Conservation (phyloP, 371 early-diverging fungal genomes). For the Aphelidium insulamus region DNA sequence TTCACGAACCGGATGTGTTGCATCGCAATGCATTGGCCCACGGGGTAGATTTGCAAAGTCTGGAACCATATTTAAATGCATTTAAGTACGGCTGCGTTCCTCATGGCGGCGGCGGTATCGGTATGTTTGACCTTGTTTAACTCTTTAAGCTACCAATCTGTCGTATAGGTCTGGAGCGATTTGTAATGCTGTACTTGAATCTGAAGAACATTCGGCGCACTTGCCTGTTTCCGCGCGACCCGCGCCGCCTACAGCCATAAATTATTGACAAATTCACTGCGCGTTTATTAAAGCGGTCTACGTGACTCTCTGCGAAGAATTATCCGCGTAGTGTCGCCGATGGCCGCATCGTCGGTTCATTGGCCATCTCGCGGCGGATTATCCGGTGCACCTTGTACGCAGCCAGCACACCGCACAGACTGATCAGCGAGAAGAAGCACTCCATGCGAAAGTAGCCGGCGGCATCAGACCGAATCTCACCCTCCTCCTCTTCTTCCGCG, state of each 20-base stretch:
- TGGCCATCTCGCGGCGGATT: too few relatives aligned
- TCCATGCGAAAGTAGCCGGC: too few relatives aligned
- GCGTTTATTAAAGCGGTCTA: too few relatives aligned
- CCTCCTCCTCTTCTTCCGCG: too few relatives aligned
- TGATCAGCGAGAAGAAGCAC: too few relatives aligned
- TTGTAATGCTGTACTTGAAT: conserved; percentile 92
- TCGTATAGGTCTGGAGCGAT: conserved; percentile 67
- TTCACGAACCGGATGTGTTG: conserved; percentile 77
- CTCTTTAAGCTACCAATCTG: not conserved
- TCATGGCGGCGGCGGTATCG: conserved; percentile 98
- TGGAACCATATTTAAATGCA: conserved; percentile 87
- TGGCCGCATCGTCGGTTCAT: too few relatives aligned
- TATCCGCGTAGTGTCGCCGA: too few relatives aligned
- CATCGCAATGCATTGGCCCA: conserved; percentile 56
- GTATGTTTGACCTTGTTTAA: conserved; percentile 18
- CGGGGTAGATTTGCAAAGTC: conserved; percentile 57
- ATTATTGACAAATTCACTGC: too few relatives aligned
- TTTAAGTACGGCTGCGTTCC: conserved; percentile 98
- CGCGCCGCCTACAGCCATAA: conserved; percentile 88
- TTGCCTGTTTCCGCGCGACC: conserved; percentile 97
- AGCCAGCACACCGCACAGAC: too few relatives aligned
- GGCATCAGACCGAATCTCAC: too few relatives aligned
- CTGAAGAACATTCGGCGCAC: conserved; percentile 92
- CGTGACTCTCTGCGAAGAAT: too few relatives aligned
- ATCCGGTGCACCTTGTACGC: too few relatives aligned